Conservation (phyloP, 2,329 filamentous ascomycete species). For the Furcasterigmium furcatum region DNA sequence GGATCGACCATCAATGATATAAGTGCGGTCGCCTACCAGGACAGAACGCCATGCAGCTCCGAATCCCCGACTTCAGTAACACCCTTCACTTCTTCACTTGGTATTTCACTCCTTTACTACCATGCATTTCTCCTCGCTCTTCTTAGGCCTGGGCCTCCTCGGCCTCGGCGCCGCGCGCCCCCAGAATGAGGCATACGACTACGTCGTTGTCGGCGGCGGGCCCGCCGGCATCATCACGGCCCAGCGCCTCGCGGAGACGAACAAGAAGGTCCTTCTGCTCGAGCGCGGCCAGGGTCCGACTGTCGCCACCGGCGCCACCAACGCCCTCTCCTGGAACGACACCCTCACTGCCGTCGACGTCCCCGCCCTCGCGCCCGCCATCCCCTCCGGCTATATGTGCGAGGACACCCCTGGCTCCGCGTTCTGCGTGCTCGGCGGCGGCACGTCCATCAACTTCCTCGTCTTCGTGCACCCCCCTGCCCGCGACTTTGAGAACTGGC, state of each 20-base stretch:
- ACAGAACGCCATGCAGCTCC: too few relatives aligned
- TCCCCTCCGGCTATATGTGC: conserved; percentile 13
- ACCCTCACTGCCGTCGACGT: conserved; percentile 17
- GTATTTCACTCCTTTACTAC: too few relatives aligned
- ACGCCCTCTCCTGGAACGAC: conserved; percentile 19
- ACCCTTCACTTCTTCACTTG: too few relatives aligned
- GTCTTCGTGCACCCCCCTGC: conserved; percentile 18
- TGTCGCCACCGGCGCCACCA: conserved; percentile 12
- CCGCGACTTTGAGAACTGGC: conserved; percentile 7
- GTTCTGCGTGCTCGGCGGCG: conserved; percentile 26
- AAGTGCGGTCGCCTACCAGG: too few relatives aligned
- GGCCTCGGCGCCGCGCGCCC: background rate
- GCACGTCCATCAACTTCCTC: conserved; percentile 21
- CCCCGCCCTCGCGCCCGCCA: conserved; percentile 14
- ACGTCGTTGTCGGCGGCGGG: conserved; percentile 13
- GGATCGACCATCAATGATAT: too few relatives aligned
- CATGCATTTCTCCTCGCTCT: background rate
- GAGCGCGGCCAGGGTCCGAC: conserved; percentile 10
- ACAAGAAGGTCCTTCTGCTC: conserved; percentile 11
- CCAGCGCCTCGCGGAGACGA: conserved; percentile 11
- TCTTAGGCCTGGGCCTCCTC: background rate
- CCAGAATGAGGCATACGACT: conserved; percentile 9
- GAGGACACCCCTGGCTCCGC: conserved; percentile 20
- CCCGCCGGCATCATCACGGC: conserved; percentile 12
- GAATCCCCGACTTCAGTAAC: too few relatives aligned